Base-by-base conservation (phyloP, 306 rosid genomes). In the Vigna mungo region DNA sequence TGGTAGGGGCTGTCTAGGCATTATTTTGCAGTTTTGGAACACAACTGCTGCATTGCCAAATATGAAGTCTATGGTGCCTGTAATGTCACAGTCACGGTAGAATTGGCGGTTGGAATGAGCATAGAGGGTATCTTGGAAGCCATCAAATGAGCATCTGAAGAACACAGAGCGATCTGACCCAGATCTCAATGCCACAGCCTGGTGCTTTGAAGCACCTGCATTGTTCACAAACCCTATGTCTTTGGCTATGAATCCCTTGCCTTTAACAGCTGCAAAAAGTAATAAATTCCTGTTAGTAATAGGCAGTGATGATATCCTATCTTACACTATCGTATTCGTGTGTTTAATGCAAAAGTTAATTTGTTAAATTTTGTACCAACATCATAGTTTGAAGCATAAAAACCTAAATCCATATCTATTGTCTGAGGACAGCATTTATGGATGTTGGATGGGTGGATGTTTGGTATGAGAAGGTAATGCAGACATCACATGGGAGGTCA, bases 41-140 rank as follows among this genome's bases (percentile, higher is more conserved):
- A 94, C 91, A 15, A 76, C 89, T 1, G 97, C 98, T 0, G 93
- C 96, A 5, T 91, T 91, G 73, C 97, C 98, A 9, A 94, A 94
- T n/a, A 95, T 95, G 95, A 92, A 95, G 76, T 95, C 98, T 20
- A 92, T 61, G 79, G 97, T 90, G 41, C 98, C 98, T 0, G 90
- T 82, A 34, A 95, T 86, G 71, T 90, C 96, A 43, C 98, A 95
- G 0, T 92, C 92, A 0, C 93, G 88, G 81, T 95, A 95, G 89
- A 95, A 92, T 20, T 95, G 97, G 9, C 98, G 96, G 71, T 92
- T 95, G 51, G 98, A 92, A 67, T 95, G 96, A 0, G 96, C 90
- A 10, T 95, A 95, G 67, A 95, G 95, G 1, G 98, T 95, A 80
- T 95, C 96, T 48, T 90, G 98, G 81, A 47, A 95, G 43, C 81